Evolutionary conservation across 306 rosid genomes (phyloP).

Genomic region (Hippophae tibetana): DNA sequence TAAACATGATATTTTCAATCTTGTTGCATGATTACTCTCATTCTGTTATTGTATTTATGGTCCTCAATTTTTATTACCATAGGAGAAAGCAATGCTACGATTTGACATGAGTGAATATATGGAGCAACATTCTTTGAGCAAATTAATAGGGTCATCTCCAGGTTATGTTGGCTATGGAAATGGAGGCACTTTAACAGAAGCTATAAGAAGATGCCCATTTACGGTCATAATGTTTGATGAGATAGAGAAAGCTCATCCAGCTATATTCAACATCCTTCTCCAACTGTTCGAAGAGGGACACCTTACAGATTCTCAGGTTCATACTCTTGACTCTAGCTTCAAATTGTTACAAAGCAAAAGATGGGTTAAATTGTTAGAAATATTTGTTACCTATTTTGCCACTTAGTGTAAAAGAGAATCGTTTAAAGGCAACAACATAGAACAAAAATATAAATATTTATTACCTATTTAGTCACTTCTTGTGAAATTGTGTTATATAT

Average conservation of each 20-base stretch:
- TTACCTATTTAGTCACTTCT: slow-evolving; percentile 13
- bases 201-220: slow-evolving; percentile 76
- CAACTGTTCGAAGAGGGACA: slow-evolving; percentile 84
- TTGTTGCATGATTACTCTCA: not conserved
- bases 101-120: slow-evolving; percentile 95
- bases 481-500: slow-evolving; percentile 22
- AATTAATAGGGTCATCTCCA: slow-evolving; percentile 87
- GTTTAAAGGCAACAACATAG: no score
- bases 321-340: slow-evolving; percentile 1
- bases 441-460: no score
- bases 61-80: slow-evolving; percentile 17
- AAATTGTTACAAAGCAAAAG: no score
- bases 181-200: slow-evolving; percentile 83
- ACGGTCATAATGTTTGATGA: slow-evolving; percentile 77
- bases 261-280: slow-evolving; percentile 77
- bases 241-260: slow-evolving; percentile 98
- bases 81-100: slow-evolving; percentile 76
- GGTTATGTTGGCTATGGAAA: slow-evolving; percentile 90
- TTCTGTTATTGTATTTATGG: slow-evolving; percentile 2
- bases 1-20: not conserved
- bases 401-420: no score
- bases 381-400: no score
- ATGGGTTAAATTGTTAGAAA: no score
- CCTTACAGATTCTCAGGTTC: slow-evolving; percentile 88
- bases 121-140: slow-evolving; percentile 93